Percentiles rank a stretch among this genome's conserved stretches.
Conservation (phyloP, 139 green algal species). For the Desmodesmus armatus region DNA sequence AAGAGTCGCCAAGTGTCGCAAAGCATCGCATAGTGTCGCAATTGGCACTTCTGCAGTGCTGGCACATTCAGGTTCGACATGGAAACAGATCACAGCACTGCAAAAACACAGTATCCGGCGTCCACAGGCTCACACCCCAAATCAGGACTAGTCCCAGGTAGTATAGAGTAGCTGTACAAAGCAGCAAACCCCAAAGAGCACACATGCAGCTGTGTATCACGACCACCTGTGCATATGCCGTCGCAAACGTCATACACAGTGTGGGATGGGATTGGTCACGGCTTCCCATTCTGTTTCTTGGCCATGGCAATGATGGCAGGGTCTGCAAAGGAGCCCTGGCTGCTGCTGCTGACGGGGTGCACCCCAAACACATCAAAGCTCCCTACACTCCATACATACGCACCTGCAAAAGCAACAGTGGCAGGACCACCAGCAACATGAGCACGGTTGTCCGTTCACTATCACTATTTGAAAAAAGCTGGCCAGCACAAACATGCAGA, state of each 20-base stretch:
- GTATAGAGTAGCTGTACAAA: too few relatives aligned
- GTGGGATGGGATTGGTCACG: too few relatives aligned
- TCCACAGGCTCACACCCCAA: too few relatives aligned
- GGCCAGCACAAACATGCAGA: neutral
- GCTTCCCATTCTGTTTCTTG: slow-evolving; percentile 26
- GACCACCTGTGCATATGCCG: neutral
- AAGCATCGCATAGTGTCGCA: neutral
- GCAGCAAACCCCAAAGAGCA: too few relatives aligned
- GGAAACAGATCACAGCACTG: too few relatives aligned
- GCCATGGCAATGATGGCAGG: slow-evolving; percentile 13
- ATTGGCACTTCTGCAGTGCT: too few relatives aligned
- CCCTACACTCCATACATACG: slow-evolving; percentile 41
- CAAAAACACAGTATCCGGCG: too few relatives aligned
- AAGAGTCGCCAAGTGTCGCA: neutral
- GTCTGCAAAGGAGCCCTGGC: slow-evolving; percentile 43
- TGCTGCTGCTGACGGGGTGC: slow-evolving; percentile 40
- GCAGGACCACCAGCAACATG: neutral
- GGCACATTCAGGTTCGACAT: too few relatives aligned
- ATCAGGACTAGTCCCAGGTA: too few relatives aligned
- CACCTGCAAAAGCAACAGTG: neutral
- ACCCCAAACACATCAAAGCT: slow-evolving; percentile 44
- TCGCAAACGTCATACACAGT: too few relatives aligned
- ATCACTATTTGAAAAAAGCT: neutral
- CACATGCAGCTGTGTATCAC: too few relatives aligned
- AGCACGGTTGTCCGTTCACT: neutral